Evolutionary conservation across 768 basidiomycete species (phyloP).

Genomic region (Podaxis mareebaensis): DNA sequence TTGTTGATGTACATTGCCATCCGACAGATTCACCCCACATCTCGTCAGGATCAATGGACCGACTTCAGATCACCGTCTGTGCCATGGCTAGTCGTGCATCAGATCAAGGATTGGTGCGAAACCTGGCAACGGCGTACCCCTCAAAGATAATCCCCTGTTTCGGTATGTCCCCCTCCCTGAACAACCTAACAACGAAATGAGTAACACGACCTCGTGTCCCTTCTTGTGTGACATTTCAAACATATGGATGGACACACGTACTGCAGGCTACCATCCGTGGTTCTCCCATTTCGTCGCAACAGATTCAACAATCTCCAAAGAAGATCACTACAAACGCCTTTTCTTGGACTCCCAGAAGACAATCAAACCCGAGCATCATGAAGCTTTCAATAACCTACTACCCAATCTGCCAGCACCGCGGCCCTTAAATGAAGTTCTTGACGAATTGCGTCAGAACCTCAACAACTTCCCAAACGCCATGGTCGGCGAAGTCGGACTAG

Average conservation of each 20-base stretch:
- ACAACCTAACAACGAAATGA: no score
- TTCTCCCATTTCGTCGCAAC: conserved; percentile 78
- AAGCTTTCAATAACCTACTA: conserved; percentile 58
- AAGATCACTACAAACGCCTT: conserved; percentile 73
- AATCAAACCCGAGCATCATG: conserved; percentile 29
- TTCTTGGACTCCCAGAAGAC: conserved; percentile 43
- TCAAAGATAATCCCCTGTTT: conserved; percentile 83
- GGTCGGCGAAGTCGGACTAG: conserved; percentile 93
- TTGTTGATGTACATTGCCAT: conserved; percentile 91
- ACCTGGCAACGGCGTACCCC: conserved; percentile 61
- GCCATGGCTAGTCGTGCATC: conserved; percentile 73
- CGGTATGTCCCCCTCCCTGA: conserved; percentile 49
- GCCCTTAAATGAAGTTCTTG: conserved; percentile 57
- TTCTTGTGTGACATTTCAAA: neutral
- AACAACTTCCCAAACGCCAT: conserved; percentile 66
- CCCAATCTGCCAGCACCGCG: conserved; percentile 72
- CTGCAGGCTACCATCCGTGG: conserved; percentile 91
- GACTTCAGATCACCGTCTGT: conserved; percentile 67
- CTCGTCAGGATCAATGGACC: conserved; percentile 46
- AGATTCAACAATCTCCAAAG: conserved; percentile 46
- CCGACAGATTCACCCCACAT: conserved; percentile 74
- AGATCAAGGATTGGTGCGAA: conserved; percentile 74
- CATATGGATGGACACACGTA: conserved; percentile 8
- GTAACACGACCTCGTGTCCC: no score
- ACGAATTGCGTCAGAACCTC: conserved; percentile 61